These are phyloP conservation scores for Trichocladium antarcticum DNA, from an alignment of 495 filamentous ascomycete genomes.

Conservation along the genomic window DNA sequence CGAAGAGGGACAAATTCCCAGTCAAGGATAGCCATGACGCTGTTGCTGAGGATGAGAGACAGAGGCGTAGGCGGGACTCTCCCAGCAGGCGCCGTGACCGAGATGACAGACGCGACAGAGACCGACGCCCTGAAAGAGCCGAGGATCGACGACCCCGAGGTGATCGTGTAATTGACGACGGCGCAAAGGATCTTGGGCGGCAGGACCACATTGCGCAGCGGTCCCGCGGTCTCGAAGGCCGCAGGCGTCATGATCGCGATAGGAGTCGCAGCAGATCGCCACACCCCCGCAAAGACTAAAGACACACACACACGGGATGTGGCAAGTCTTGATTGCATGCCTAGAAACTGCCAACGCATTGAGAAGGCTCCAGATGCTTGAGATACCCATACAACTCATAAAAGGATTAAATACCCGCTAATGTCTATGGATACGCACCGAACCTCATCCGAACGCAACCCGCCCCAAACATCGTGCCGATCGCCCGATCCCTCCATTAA, in stretches of 20 bases:
- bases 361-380: not conserved
- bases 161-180: conserved; percentile 17
- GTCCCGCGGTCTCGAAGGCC: conserved; percentile 8
- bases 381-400: conserved; percentile 4
- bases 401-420: not conserved
- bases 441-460: not conserved
- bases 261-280: conserved; percentile 23
- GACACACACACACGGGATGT: too few species aligned
- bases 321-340: not conserved
- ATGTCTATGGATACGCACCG: conserved; percentile 2
- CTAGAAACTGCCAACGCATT: not conserved
- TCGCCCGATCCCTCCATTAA: not conserved
- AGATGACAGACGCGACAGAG: conserved; percentile 13
- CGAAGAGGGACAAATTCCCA: conserved; percentile 13
- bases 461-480: not conserved
- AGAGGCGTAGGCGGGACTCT: conserved; percentile 23
- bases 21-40: conserved; percentile 13
- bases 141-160: conserved; percentile 12
- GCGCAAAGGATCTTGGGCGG: conserved; percentile 17
- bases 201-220: conserved; percentile 11
- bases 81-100: conserved; percentile 16
- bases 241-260: conserved; percentile 5
- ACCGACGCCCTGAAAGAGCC: conserved; percentile 19
- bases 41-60: conserved; percentile 15
- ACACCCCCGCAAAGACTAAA: conserved; percentile 3